Evolutionary conservation across 179 eudicot species (phyloP).

Genomic region (Spinacia oleracea): DNA sequence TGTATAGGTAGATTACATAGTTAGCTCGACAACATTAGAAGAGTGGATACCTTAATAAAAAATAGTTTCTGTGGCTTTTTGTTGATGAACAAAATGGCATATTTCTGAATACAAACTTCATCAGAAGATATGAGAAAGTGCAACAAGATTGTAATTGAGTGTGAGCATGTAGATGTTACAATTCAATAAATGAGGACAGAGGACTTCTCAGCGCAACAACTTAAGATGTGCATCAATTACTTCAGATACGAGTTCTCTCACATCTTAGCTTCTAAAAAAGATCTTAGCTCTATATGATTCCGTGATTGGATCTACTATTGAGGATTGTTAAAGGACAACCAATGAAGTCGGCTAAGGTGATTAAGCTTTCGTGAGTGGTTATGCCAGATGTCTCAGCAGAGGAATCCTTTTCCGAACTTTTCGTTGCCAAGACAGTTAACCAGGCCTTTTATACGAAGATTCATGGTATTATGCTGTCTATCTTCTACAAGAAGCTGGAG

Average conservation of each 20-base stretch:
- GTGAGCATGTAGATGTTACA: neutral
- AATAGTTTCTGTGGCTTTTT: neutral
- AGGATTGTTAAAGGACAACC: too few relatives aligned
- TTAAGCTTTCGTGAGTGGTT: too few relatives aligned
- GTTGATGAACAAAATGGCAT: neutral
- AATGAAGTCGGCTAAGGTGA: too few relatives aligned
- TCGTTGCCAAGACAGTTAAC: neutral
- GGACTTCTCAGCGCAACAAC: too few relatives aligned
- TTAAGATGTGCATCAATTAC: too few relatives aligned
- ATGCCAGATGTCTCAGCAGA: too few relatives aligned
- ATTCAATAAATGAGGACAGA: slow-evolving; percentile 2
- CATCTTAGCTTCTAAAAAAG: too few relatives aligned
- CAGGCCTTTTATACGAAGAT: neutral
- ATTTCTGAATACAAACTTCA: neutral
- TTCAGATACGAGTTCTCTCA: too few relatives aligned
- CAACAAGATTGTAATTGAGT: neutral
- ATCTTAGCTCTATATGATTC: too few relatives aligned
- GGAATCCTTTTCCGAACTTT: too few relatives aligned
- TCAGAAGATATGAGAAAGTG: neutral
- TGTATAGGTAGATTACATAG: neutral
- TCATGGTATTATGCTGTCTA: neutral
- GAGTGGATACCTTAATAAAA: neutral
- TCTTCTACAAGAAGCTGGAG: neutral
- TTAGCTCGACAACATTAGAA: neutral
- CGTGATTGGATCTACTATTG: too few relatives aligned